Evolutionary conservation across 768 basidiomycete species (phyloP).

Genomic region (Suillus brevipes): DNA sequence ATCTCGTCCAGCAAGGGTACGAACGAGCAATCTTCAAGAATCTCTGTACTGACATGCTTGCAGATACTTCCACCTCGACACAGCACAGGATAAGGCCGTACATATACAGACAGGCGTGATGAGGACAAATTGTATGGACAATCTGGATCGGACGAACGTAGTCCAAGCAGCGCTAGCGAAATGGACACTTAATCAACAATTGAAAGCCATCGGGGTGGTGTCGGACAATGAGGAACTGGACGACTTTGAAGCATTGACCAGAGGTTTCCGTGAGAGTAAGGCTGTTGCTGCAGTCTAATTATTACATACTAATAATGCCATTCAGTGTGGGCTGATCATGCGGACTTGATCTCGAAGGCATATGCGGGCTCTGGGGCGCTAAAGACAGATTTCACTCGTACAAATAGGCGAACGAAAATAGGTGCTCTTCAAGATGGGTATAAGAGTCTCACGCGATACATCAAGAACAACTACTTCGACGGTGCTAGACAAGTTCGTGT

Average conservation of each 20-base stretch:
- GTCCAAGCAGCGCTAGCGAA: conserved; percentile 90
- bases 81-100: conserved; percentile 45
- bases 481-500: conserved; percentile 77
- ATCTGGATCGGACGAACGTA: conserved; percentile 94
- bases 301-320: conserved; percentile 13
- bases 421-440: conserved; percentile 83
- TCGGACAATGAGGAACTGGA: conserved; percentile 73
- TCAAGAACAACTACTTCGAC: conserved; percentile 97
- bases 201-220: conserved; percentile 72
- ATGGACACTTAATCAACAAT: conserved; percentile 77
- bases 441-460: conserved; percentile 81
- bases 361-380: conserved; percentile 95
- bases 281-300: conserved; percentile 10
- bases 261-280: conserved; percentile 87
- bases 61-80: conserved; percentile 79
- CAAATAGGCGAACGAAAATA: conserved; percentile 81
- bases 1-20: conserved; percentile 69
- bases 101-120: conserved; percentile 74
- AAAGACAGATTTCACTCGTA: conserved; percentile 96
- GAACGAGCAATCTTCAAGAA: conserved; percentile 1
- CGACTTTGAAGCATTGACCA: conserved; percentile 75
- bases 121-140: conserved; percentile 98
- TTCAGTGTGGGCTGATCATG: conserved; percentile 97
- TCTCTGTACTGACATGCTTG: conserved; percentile 12
- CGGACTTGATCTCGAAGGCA: conserved; percentile 83